Percentiles rank a stretch among this genome's conserved stretches.
These are phyloP conservation scores for Pyrrhoderma lamaoense DNA, from an alignment of 1,284 basidiomycete genomes.

Conservation along the genomic window DNA sequence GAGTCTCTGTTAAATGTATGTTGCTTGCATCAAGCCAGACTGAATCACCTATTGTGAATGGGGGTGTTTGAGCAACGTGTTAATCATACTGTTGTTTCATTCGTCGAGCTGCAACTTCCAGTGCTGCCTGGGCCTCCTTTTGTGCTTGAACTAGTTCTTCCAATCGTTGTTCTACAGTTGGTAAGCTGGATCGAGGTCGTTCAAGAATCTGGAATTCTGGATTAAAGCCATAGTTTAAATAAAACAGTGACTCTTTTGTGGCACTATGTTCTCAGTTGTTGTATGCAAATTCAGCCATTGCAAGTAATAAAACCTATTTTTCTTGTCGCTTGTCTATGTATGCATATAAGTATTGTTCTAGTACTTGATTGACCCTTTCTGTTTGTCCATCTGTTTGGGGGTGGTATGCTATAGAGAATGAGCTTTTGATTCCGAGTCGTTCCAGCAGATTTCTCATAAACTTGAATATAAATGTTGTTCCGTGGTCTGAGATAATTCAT, in stretches of 20 bases:
- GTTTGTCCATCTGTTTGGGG: too few species aligned
- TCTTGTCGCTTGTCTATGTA: too few species aligned
- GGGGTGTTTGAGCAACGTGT: neutral
- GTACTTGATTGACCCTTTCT: too few species aligned
- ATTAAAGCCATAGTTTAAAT: constrained; percentile 10
- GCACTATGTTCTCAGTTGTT: constrained; percentile 22
- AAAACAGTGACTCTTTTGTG: constrained; percentile 25
- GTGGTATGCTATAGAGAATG: constrained; percentile 12
- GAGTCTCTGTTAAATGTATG: constrained; percentile 20
- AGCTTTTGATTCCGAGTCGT: constrained; percentile 1
- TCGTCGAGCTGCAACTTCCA: neutral
- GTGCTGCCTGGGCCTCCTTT: too few species aligned
- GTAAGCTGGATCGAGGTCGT: neutral
- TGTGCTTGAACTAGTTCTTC: neutral
- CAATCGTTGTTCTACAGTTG: neutral
- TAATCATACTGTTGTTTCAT: neutral
- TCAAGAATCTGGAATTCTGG: neutral
- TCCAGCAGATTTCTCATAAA: too few species aligned
- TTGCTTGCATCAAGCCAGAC: constrained; percentile 23
- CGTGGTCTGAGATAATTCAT: constrained; percentile 30
- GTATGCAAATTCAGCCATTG: constrained; percentile 22
- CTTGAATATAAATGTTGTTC: too few species aligned
- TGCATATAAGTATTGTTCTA: too few species aligned
- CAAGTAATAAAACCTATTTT: too few species aligned
- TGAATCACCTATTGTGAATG: constrained; percentile 20